Conservation (phyloP, 495 filamentous ascomycete genomes). For the Penicillium subrubescens region DNA sequence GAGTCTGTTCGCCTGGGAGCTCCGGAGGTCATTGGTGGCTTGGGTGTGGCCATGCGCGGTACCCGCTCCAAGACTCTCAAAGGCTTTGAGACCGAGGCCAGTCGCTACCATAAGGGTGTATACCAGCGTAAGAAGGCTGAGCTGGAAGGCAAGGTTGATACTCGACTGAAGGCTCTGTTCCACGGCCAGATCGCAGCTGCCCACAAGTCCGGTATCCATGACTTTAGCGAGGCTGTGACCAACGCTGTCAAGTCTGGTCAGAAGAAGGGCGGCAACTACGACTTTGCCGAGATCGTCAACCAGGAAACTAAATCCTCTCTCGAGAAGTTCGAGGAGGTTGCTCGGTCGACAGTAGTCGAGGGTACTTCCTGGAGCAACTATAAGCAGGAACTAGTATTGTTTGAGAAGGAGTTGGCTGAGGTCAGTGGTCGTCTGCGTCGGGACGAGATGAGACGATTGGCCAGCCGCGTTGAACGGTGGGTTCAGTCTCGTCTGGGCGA, state of each 20-base stretch:
- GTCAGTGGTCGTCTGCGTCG: constrained; percentile 79
- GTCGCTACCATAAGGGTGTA: constrained; percentile 93
- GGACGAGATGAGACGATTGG: constrained; percentile 94
- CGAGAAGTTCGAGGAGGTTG: constrained; percentile 75
- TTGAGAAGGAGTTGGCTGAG: constrained; percentile 81
- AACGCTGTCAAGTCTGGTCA: constrained; percentile 84
- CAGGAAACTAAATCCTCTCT: constrained; percentile 75
- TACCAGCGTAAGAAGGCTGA: constrained; percentile 83
- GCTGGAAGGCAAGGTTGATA: constrained; percentile 82
- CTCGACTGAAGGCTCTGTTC: constrained; percentile 83
- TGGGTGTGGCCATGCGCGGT: constrained; percentile 73
- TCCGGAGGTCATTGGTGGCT: constrained; percentile 68
- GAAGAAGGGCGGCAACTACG: constrained; percentile 84
- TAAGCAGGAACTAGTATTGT: constrained; percentile 60
- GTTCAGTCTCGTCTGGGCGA: constrained; percentile 85
- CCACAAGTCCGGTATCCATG: constrained; percentile 84
- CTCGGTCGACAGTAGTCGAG: constrained; percentile 69
- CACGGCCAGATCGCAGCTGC: constrained; percentile 81
- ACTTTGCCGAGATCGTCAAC: constrained; percentile 92
- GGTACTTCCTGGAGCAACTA: constrained; percentile 82
- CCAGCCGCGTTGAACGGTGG: constrained; percentile 87
- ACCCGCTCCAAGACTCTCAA: constrained; percentile 75
- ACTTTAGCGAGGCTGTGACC: constrained; percentile 84
- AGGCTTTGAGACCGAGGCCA: constrained; percentile 85
- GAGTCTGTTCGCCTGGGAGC: constrained; percentile 71